Base-by-base conservation (phyloP, 352 stramenopile species). In the Phytophthora citrophthora region DNA sequence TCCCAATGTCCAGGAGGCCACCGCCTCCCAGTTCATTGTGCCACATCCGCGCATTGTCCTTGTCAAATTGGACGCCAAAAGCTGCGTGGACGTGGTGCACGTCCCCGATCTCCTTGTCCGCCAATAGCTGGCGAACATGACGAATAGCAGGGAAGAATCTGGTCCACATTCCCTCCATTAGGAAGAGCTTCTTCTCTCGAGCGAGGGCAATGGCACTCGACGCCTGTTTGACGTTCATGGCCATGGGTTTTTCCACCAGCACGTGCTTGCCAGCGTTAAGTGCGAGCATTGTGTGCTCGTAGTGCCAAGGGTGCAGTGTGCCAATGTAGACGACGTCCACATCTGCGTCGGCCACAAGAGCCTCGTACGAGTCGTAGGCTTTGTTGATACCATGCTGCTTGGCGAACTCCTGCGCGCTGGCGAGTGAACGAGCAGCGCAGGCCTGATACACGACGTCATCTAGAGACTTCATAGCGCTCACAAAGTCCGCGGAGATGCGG, bases 301-400 rank as follows among this genome's bases (percentile, higher is more conserved):
- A 81, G 68, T 96, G 89, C 64, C 88, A 84, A 20, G 77, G 73
- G 68, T 97, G 88, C 13, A 97, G 57, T 56, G 90, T 96, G 18
- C 86, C 90, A 27, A 97, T 75, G 72, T 97, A 97, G 24, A 96
- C 81, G 49, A 97, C 81, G 50, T 97, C 86, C 26, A 97, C 82
- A 2, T 86, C 63, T 3, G 76, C 27, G 74, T 97, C 89, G 6
- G 63, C 43, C 16, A 75, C 66, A 15, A 97, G 67, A 45, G 85
- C 87, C 29, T 93, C 80, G 74, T 98, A 98, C 48, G 74, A 86
- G 11, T 85, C 90, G 68, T 96, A 91, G 23, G 77, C 70, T 3
- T 68, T 64, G 16, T 67, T 49, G 72, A 96, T 72, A 31, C 70
- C 73, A 80, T 29, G 5, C 3, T 4, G 11, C 20, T 32, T 32